Percentiles rank a stretch among this genome's conserved stretches.
phyloP scores from a whole-genome alignment of 768 basidiomycete species.

The Calocybe cyanea region DNA sequence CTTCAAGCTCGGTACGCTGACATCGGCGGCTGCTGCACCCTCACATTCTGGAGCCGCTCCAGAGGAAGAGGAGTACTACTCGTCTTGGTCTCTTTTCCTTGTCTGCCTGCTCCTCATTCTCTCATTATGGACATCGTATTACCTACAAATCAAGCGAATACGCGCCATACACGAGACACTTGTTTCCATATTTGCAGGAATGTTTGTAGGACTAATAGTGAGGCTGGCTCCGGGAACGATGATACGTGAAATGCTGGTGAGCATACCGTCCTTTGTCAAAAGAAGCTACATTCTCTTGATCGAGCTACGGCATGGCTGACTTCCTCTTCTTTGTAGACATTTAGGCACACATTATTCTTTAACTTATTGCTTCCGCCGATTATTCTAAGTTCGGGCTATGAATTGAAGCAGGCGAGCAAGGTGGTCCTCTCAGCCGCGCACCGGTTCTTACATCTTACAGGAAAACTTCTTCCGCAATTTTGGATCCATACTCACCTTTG shows the following conservation, averaged over 20 bases:
- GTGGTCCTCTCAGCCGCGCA: background rate
- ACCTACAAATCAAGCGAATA: conserved; percentile 95
- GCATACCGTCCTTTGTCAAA: conserved; percentile 27
- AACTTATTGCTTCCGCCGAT: conserved; percentile 98
- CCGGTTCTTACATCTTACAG: conserved; percentile 34
- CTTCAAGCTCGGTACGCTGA: conserved; percentile 31
- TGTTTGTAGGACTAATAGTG: conserved; percentile 91
- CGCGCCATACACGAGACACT: conserved; percentile 94
- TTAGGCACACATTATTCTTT: conserved; percentile 96
- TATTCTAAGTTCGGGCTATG: conserved; percentile 96
- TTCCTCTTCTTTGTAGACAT: conserved; percentile 54
- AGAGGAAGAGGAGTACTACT: conserved; percentile 88
- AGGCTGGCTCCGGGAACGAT: conserved; percentile 88
- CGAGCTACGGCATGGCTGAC: background rate
- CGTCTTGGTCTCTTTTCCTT: conserved; percentile 91
- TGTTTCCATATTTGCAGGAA: conserved; percentile 92
- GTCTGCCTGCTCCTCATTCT: conserved; percentile 90
- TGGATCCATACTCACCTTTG: conserved; percentile 91
- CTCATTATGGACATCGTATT: conserved; percentile 95
- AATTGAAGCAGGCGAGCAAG: conserved; percentile 81
- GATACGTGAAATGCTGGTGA: conserved; percentile 96
- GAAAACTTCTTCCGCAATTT: conserved; percentile 99
- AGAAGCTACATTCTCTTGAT: background rate
- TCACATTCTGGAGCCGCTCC: conserved; percentile 33
- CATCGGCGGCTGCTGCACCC: conserved; percentile 26